phyloP scores from a whole-genome alignment of 805 yeast genomes.

The Tanozyma kutaoensis region DNA sequence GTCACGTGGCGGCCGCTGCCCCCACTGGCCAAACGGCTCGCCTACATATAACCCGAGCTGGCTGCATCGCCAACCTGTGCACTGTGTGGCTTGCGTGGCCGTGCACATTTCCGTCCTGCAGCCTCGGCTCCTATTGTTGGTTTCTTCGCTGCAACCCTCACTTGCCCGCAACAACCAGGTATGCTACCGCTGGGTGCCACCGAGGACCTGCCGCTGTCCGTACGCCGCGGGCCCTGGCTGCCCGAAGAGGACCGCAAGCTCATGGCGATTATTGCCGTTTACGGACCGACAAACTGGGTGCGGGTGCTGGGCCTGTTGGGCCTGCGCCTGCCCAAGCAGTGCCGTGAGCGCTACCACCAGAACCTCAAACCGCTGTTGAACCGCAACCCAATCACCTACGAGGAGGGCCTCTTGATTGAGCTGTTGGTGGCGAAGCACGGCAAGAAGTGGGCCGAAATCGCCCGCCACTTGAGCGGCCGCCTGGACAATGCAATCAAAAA shows the following conservation, averaged over 20 bases:
- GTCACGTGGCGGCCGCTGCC: too few relatives aligned
- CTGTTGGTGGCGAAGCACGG: conserved; percentile 68
- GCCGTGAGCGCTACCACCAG: conserved; percentile 85
- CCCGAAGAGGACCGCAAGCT: conserved; percentile 69
- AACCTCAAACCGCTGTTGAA: conserved; percentile 77
- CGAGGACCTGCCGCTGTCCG: too few relatives aligned
- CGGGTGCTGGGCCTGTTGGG: conserved; percentile 61
- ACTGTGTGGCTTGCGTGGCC: too few relatives aligned
- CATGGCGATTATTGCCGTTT: conserved; percentile 51
- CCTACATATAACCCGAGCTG: too few relatives aligned
- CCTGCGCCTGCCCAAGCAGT: conserved; percentile 80
- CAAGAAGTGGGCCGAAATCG: conserved; percentile 88
- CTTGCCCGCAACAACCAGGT: too few relatives aligned
- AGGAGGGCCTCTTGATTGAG: conserved; percentile 76
- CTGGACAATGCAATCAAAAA: conserved; percentile 87
- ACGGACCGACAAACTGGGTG: conserved; percentile 86
- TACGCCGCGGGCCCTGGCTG: conserved; percentile 80
- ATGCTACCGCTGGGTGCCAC: too few relatives aligned
- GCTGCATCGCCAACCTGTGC: too few relatives aligned
- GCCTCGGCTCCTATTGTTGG: too few relatives aligned
- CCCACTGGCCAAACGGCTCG: too few relatives aligned
- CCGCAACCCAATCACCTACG: conserved; percentile 69
- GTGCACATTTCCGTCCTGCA: too few relatives aligned
- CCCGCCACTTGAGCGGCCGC: conserved; percentile 76
- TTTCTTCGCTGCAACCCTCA: too few relatives aligned